Evolutionary conservation across 768 basidiomycete species (phyloP).

Genomic region (Rhizopogon sp.): DNA sequence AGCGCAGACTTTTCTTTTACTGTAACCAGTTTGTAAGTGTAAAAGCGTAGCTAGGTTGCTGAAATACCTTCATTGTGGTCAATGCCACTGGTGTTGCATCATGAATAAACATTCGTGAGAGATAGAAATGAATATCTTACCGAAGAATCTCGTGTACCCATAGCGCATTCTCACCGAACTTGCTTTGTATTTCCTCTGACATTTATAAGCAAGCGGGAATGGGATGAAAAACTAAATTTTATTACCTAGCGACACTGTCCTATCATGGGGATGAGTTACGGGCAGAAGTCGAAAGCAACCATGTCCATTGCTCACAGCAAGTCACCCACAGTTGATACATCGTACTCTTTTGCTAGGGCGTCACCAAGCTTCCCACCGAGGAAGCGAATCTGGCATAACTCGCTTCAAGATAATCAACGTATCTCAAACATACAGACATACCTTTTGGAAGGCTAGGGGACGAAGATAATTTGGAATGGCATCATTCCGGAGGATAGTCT

Average conservation of each 20-base stretch:
- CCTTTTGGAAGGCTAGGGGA: constrained; percentile 88
- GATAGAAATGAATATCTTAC: constrained; percentile 33
- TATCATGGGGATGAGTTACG: constrained; percentile 16
- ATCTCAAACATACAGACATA: constrained; percentile 17
- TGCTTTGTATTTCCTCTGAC: constrained; percentile 72
- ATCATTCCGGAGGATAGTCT: constrained; percentile 81
- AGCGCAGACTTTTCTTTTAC: constrained; percentile 81
- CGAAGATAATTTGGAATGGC: constrained; percentile 82
- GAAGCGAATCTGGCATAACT: constrained; percentile 69
- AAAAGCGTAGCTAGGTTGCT: not conserved
- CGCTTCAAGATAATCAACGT: not conserved
- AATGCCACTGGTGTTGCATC: constrained; percentile 53
- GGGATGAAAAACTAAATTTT: not conserved
- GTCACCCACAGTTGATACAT: constrained; percentile 86
- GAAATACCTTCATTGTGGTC: constrained; percentile 79
- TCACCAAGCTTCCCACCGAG: constrained; percentile 93
- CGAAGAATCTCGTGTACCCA: constrained; percentile 93
- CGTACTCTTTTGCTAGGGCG: constrained; percentile 82
- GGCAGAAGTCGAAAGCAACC: not conserved
- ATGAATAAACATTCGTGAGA: not conserved
- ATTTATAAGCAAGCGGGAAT: not conserved
- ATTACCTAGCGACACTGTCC: constrained; percentile 55
- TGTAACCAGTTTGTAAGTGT: constrained; percentile 25
- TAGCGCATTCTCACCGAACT: constrained; percentile 75
- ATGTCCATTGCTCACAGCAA: constrained; percentile 56